Percentiles rank a stretch among this genome's conserved stretches.
Conservation (phyloP, 2,329 filamentous ascomycete genomes). For the Ceratocystiopsis minuta region DNA sequence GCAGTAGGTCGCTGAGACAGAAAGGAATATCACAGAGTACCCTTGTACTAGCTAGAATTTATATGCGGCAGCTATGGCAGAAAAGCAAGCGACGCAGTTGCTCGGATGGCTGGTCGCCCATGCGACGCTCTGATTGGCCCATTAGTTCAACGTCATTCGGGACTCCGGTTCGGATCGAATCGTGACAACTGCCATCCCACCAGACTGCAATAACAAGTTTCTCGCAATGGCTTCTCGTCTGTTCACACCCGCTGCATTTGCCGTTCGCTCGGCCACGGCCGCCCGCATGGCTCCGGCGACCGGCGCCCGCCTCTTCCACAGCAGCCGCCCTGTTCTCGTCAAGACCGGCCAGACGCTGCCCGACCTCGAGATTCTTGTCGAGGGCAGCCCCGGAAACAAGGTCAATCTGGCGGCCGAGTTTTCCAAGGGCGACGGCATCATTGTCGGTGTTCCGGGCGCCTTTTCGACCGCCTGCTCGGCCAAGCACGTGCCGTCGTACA, state of each 20-base stretch:
- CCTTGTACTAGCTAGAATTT: too few relatives aligned
- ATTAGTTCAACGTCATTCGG: too few relatives aligned
- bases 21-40: too few relatives aligned
- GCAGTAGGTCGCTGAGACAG: too few relatives aligned
- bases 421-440: conserved; percentile 50
- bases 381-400: conserved; percentile 81
- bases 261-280: conserved; percentile 4
- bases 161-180: too few relatives aligned
- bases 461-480: conserved; percentile 44
- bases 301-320: conserved; percentile 36
- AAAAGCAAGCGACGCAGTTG: too few relatives aligned
- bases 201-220: too few relatives aligned
- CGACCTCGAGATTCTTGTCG: conserved; percentile 55
- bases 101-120: too few relatives aligned
- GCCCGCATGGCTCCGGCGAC: neutral
- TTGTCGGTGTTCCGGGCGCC: conserved; percentile 71
- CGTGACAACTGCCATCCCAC: too few relatives aligned
- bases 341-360: conserved; percentile 67
- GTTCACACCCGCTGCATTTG: conserved; percentile 4
- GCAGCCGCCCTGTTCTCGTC: conserved; percentile 43
- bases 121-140: too few relatives aligned
- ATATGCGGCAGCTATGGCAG: too few relatives aligned
- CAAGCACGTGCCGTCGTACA: conserved; percentile 69
- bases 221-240: conserved; percentile 6
- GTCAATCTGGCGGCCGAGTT: conserved; percentile 72